A percentile compares a stretch with the other conserved stretches of the same genome.
phyloP scores from a whole-genome alignment of 1,284 basidiomycete genomes.

The Naganishia liquefaciens region DNA sequence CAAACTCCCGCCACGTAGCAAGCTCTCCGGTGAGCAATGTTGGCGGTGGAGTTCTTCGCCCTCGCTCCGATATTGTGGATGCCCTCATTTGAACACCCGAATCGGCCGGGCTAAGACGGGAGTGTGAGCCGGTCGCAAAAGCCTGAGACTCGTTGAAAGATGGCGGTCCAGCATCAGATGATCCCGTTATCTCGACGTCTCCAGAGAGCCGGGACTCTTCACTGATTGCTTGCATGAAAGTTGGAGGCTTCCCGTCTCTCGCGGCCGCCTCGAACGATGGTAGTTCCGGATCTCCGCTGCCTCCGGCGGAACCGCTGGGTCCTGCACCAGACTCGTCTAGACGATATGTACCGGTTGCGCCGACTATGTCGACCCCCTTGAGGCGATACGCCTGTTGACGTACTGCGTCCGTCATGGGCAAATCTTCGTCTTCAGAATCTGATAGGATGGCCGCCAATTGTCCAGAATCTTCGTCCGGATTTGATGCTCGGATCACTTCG shows the following conservation, averaged over 20 bases:
- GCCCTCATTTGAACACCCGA: not conserved
- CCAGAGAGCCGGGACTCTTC: not conserved
- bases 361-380: slow-evolving; percentile 52
- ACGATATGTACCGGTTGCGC: slow-evolving; percentile 44
- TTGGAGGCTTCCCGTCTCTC: slow-evolving; percentile 23
- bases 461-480: not conserved
- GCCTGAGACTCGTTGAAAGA: slow-evolving; percentile 29
- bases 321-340: slow-evolving; percentile 1
- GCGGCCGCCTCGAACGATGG: slow-evolving; percentile 44
- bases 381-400: slow-evolving; percentile 47
- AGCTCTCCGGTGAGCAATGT: slow-evolving; percentile 29
- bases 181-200: not conserved
- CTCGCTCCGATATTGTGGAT: too few relatives aligned
- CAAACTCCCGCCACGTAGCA: slow-evolving; percentile 44
- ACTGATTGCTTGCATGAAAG: slow-evolving; percentile 23
- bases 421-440: slow-evolving; percentile 21
- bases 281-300: slow-evolving; percentile 37
- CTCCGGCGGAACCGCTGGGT: slow-evolving; percentile 14
- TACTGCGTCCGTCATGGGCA: slow-evolving; percentile 40
- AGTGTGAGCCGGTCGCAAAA: not conserved
- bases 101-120: not conserved
- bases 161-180: slow-evolving; percentile 14
- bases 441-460: not conserved
- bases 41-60: slow-evolving; percentile 11
- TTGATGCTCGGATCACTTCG: slow-evolving; percentile 9